Evolutionary conservation across 306 rosid genomes (phyloP).

Genomic region (Arachis hypogaea): DNA sequence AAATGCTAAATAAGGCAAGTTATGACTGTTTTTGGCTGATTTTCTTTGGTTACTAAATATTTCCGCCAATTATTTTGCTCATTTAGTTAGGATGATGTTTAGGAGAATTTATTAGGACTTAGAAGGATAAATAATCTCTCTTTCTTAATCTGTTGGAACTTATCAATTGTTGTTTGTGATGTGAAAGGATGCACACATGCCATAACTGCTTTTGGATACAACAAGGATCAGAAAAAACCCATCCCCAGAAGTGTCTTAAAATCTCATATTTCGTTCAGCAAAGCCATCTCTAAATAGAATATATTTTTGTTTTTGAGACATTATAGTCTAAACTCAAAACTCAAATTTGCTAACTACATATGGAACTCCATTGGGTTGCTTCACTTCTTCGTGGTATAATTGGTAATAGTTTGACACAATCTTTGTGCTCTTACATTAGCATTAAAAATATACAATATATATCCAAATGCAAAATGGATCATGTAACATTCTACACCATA

Average conservation of each 20-base stretch:
- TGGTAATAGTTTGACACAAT: constrained; percentile 30
- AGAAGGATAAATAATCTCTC: background rate
- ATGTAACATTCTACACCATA: constrained; percentile 31
- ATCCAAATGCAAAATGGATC: constrained; percentile 32
- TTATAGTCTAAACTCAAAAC: constrained; percentile 39
- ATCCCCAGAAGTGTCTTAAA: constrained; percentile 48
- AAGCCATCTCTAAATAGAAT: constrained; percentile 26
- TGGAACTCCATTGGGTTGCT: constrained; percentile 25
- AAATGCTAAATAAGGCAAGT: too few species aligned
- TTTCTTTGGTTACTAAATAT: too few species aligned
- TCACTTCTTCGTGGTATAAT: constrained; percentile 18
- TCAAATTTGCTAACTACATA: constrained; percentile 39
- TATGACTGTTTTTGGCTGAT: too few species aligned
- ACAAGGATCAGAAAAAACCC: constrained; percentile 46
- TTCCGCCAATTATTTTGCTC: too few species aligned
- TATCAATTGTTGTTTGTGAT: constrained; percentile 40
- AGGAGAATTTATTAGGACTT: too few species aligned
- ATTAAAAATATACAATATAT: constrained; percentile 32
- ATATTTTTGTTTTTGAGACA: constrained; percentile 34
- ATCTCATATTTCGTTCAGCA: constrained; percentile 25
- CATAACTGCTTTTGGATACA: constrained; percentile 47
- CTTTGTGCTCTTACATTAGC: constrained; percentile 21
- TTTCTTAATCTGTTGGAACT: constrained; percentile 1
- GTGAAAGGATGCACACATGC: constrained; percentile 55
- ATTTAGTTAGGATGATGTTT: too few species aligned